Evolutionary conservation across 495 filamentous ascomycete species (phyloP), one percentile per base, ranked within the genome.

Genomic region (Extremus antarcticus): DNA sequence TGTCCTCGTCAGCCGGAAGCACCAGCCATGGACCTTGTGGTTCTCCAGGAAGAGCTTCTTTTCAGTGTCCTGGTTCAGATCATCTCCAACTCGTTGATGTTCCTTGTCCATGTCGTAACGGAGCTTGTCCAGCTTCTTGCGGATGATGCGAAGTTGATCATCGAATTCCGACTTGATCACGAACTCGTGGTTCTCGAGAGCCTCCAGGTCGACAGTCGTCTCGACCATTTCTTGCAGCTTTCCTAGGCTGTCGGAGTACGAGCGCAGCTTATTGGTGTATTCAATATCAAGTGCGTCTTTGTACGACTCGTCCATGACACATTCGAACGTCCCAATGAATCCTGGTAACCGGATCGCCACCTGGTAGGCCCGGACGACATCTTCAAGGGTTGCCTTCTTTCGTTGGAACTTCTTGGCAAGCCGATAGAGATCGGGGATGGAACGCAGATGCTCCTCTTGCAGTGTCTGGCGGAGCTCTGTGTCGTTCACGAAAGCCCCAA

Each of bases 11-110:
- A 99, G 73, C 41, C 92, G 82, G 75, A 99, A 92, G 71, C 91
- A 96, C 88, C 89, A 96, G 21, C 94, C 94, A 62, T 99, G 89
- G 1, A 89, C 84, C 60, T 82, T 85, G 72, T 96, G 92, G 64
- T 96, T 95, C 61, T 99, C 92, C 47, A 99, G 77, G 69, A 97
- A 97, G 32, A 99, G 81, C 68, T 99, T 99, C 77, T 99, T 99
- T 63, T 96, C 91, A 56, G 82, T 82, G 58, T 99, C 92, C 63
- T 95, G 91, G 51, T 80, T 81, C n/a, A 99, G 76, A 67, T 97
- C 91, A 29, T 78, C 73, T 8, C 85, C 82, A 16, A 90, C 88
- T 4, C 77, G 74, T 43, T 74, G 73, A 61, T 94, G 91, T 66
- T 99, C 92, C 20, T 73, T 71, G 38, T 88, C 77, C 87, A 99